Percentiles rank a stretch among this genome's conserved stretches.
phyloP scores from a whole-genome alignment of 257 asterid genomes.

The Knoxia roxburghii region DNA sequence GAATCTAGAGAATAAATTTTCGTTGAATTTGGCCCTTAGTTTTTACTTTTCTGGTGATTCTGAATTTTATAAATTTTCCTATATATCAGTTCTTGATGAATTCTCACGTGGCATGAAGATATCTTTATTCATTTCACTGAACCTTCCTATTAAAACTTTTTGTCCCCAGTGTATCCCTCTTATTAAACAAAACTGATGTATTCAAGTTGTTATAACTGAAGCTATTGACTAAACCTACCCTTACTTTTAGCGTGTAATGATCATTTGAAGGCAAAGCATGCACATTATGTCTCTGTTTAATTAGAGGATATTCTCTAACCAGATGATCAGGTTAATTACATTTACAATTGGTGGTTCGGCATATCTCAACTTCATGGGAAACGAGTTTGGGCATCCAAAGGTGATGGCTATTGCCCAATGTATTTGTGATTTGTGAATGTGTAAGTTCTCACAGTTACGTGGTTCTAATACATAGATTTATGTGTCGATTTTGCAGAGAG shows the following conservation, averaged over 20 bases:
- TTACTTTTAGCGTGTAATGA: not conserved
- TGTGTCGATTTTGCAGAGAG: conserved; percentile 53
- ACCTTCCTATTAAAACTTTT: not conserved
- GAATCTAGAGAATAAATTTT: not conserved
- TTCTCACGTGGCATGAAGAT: not conserved
- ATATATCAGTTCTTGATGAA: conserved; percentile 6
- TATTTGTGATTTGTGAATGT: conserved; percentile 4
- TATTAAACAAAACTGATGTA: no score
- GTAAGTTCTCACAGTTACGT: not conserved
- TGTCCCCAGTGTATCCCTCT: no score
- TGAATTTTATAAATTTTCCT: not conserved
- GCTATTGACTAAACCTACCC: not conserved
- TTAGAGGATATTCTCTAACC: conserved; percentile 21
- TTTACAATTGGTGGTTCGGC: conserved; percentile 89
- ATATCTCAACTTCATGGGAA: conserved; percentile 96
- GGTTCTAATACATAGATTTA: conserved; percentile 11
- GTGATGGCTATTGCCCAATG: conserved; percentile 31
- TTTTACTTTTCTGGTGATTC: not conserved
- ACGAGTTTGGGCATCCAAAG: conserved; percentile 96
- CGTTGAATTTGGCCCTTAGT: not conserved
- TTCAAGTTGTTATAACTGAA: conserved; percentile 2
- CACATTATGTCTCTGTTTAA: not conserved
- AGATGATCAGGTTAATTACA: conserved; percentile 92
- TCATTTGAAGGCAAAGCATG: not conserved
- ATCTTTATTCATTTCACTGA: not conserved